Evolutionary conservation across 2,329 filamentous ascomycete genomes (phyloP).

Genomic region (Penicillium sp.): DNA sequence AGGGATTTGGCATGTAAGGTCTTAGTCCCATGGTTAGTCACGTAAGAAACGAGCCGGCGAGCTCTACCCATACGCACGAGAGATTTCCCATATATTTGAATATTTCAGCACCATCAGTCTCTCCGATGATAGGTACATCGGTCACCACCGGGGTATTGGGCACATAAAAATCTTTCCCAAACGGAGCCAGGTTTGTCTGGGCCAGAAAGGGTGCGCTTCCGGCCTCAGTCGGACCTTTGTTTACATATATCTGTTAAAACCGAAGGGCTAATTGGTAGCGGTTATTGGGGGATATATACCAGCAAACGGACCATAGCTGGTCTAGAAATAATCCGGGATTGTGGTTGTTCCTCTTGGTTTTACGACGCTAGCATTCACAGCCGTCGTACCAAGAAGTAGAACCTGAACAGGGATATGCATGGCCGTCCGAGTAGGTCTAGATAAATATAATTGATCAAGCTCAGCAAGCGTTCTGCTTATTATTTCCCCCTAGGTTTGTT

Average conservation of each 20-base stretch:
- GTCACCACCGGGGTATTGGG: slow-evolving; percentile 72
- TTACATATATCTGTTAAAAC: background rate
- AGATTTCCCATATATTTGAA: slow-evolving; percentile 70
- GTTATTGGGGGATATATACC: background rate
- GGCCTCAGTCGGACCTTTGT: slow-evolving; percentile 47
- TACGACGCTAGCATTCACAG: background rate
- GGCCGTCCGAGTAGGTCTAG: background rate
- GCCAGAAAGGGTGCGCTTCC: slow-evolving; percentile 69
- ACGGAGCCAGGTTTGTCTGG: slow-evolving; percentile 67
- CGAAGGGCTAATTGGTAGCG: background rate
- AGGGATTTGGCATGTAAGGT: slow-evolving; percentile 64
- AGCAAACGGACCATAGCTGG: background rate
- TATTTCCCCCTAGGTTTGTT: background rate
- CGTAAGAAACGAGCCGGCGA: background rate
- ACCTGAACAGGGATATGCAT: background rate
- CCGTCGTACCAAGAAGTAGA: background rate
- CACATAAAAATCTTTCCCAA: slow-evolving; percentile 61
- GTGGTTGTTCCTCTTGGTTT: background rate
- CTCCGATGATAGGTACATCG: slow-evolving; percentile 63
- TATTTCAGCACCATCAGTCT: slow-evolving; percentile 59
- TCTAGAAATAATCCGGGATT: background rate
- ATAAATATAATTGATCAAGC: background rate
- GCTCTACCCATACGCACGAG: slow-evolving; percentile 29
- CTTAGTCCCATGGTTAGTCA: slow-evolving; percentile 27
- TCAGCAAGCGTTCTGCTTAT: background rate